Base-by-base conservation (phyloP, 2,329 filamentous ascomycete genomes). In the Cryphonectria japonica region DNA sequence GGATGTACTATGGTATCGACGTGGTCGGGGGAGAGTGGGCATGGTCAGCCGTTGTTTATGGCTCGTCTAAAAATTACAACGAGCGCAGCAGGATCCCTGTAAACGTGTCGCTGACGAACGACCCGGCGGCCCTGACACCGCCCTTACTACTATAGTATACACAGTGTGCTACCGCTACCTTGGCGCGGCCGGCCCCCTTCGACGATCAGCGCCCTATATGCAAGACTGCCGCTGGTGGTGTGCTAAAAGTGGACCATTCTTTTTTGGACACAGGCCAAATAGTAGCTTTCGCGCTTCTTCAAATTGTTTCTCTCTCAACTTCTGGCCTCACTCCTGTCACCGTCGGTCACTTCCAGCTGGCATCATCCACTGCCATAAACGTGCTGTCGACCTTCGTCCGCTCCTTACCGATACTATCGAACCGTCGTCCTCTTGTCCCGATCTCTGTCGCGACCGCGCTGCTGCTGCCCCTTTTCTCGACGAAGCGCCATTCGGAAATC, bases 41-140 rank as follows among this genome's bases (percentile, higher is more conserved):
- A 60, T 60, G 32, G 57, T 19, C 57, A 60, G 57, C 29, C 29
- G 29, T 16, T 37, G 32, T 50, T 16, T 11, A 34, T 34, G 46
- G 43, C 63, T n/a, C 63, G 32, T 66, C 63, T 66, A 66, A 66
- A 66, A 66, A 54, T 66, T 66, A 66, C 63, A n/a, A 66, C 63
- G 37, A 52, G 63, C 63, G 32, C 52, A 52, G 22, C 46, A 37
- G 43, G 19, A 46, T 29, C 29, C 50, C 46, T 54, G 43, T 57
- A 13, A 29, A 57, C n/a, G 26, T 57, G 52, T 29, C 29, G 52
- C 52, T 57, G 52, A 57, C 52, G 26, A n/a, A 29, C 52, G 52
- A 29, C 52, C 52, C n/a, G 52, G 26, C 26, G 32, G 29, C 32
- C 57, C 14, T 60, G 57, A 19, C 57, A 60, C 16, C 14, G 57